These are phyloP conservation scores for Pythium phragmitis DNA, from an alignment of 352 stramenopile genomes.

Conservation along the genomic window DNA sequence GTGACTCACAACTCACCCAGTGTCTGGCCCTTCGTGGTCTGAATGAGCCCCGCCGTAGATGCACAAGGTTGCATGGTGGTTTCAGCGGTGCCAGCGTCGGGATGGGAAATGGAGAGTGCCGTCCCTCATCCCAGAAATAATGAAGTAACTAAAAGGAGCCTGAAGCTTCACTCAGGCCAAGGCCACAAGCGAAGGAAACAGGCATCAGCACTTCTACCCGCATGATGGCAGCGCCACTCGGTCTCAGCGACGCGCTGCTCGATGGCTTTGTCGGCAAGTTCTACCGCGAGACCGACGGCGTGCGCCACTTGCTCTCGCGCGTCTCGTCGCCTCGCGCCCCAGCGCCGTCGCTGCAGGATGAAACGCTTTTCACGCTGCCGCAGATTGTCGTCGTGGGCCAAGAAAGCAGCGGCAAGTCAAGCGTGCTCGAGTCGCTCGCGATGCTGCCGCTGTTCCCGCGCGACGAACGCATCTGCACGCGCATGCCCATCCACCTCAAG, in stretches of 20 bases:
- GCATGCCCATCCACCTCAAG: conserved; percentile 44
- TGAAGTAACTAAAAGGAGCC: neutral
- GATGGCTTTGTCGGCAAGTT: conserved; percentile 34
- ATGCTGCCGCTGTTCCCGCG: conserved; percentile 50
- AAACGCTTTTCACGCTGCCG: conserved; percentile 29
- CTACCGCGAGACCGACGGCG: conserved; percentile 29
- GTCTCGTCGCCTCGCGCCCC: neutral
- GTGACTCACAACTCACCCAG: too few species aligned
- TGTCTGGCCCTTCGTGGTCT: too few species aligned
- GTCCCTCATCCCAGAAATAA: neutral
- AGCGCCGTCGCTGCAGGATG: neutral
- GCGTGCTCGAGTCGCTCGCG: conserved; percentile 42
- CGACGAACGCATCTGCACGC: conserved; percentile 34
- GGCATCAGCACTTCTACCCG: neutral
- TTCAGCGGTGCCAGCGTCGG: neutral
- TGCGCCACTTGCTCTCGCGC: conserved; percentile 13
- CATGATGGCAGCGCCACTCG: conserved; percentile 6
- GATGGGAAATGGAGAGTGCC: neutral
- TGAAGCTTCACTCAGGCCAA: neutral
- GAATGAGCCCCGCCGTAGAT: too few species aligned
- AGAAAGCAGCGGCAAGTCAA: conserved; percentile 52
- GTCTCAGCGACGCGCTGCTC: conserved; percentile 33
- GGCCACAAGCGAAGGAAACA: too few species aligned
- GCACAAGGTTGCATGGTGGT: too few species aligned
- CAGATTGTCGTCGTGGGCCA: conserved; percentile 47